Conservation (phyloP, 2,329 filamentous ascomycete genomes). For the Beauveria caledonica region DNA sequence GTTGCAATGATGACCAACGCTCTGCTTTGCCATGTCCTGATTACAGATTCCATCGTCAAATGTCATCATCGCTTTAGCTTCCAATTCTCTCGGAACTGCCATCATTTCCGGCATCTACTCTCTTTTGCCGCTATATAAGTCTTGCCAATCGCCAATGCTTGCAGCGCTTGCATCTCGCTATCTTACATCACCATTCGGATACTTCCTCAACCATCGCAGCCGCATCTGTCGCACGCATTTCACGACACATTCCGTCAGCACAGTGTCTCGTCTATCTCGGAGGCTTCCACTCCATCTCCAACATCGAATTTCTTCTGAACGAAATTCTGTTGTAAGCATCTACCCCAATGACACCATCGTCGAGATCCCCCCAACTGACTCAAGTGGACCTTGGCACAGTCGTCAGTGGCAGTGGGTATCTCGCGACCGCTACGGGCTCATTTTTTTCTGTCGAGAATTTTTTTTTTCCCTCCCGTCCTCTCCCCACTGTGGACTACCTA, state of each 20-base stretch:
- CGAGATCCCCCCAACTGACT: slow-evolving; percentile 2
- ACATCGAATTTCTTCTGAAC: neutral
- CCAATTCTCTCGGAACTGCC: neutral
- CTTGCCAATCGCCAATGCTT: neutral
- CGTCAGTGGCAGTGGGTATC: slow-evolving; percentile 3
- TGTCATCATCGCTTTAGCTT: slow-evolving; percentile 5
- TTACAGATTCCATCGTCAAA: slow-evolving; percentile 8
- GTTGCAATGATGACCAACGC: slow-evolving; percentile 5
- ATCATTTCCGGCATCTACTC: neutral
- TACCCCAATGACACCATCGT: slow-evolving; percentile 16
- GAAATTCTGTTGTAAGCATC: neutral
- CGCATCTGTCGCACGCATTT: neutral
- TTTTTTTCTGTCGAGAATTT: slow-evolving; percentile 4
- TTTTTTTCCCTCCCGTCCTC: neutral
- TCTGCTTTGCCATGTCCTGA: neutral
- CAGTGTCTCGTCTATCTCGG: neutral
- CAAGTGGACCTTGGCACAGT: slow-evolving; percentile 1
- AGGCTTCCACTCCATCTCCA: neutral
- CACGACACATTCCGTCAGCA: neutral
- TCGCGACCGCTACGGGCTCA: neutral
- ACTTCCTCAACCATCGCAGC: neutral
- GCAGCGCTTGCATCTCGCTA: neutral
- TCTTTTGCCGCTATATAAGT: slow-evolving; percentile 1
- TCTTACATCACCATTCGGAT: neutral
- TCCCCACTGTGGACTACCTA: neutral